Percentiles rank a stretch among this genome's conserved stretches.
These are phyloP conservation scores for Fusarium euwallaceae DNA, from an alignment of 2,329 filamentous ascomycete species.

Conservation along the genomic window DNA sequence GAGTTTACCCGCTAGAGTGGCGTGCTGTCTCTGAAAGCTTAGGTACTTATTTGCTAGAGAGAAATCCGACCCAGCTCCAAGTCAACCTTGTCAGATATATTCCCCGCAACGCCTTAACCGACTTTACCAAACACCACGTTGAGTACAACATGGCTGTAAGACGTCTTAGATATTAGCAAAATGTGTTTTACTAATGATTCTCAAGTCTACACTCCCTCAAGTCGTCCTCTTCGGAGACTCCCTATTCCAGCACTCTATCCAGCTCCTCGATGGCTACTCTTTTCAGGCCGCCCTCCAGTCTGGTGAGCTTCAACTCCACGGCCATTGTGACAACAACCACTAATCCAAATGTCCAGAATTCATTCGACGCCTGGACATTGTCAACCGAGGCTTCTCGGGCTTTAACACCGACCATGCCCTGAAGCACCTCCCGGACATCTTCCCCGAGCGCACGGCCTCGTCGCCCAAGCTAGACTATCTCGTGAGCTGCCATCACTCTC, in stretches of 20 bases:
- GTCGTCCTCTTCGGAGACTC: constrained; percentile 92
- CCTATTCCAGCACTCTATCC: constrained; percentile 78
- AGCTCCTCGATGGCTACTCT: constrained; percentile 75
- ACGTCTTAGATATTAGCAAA: constrained; percentile 4
- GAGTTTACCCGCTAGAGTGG: constrained; percentile 26
- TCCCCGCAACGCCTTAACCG: constrained; percentile 10
- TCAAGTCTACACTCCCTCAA: constrained; percentile 73
- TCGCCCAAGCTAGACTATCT: constrained; percentile 74
- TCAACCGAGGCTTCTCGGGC: constrained; percentile 89
- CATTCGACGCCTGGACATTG: constrained; percentile 82
- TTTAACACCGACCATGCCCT: constrained; percentile 86
- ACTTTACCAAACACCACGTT: not conserved
- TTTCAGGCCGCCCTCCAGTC: constrained; percentile 79
- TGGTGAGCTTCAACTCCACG: constrained; percentile 61
- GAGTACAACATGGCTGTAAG: constrained; percentile 41
- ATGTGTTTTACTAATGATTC: not conserved
- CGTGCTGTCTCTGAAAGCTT: constrained; percentile 8
- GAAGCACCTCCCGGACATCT: constrained; percentile 75
- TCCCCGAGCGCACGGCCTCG: constrained; percentile 71
- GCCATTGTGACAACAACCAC: not conserved
- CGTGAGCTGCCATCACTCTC: constrained; percentile 56
- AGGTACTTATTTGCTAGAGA: not conserved
- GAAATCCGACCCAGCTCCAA: not conserved
- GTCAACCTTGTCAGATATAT: not conserved
- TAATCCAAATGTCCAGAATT: constrained; percentile 67